Conservation (phyloP, 148 eudicot genomes). For the Rhododendron griersonianum region DNA sequence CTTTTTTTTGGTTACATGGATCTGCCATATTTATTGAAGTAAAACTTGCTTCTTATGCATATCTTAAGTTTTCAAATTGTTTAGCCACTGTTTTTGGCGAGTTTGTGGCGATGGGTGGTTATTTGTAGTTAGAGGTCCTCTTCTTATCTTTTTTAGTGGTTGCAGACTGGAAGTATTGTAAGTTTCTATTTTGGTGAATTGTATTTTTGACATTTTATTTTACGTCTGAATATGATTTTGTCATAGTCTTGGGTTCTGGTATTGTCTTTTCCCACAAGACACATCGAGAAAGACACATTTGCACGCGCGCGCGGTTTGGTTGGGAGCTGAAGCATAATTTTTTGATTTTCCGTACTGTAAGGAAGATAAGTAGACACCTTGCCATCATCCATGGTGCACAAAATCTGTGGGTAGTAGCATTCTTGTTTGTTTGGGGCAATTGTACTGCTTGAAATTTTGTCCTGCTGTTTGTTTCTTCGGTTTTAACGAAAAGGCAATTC, state of each 20-base stretch:
- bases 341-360: too few species aligned
- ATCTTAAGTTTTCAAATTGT: background rate
- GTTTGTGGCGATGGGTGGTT: background rate
- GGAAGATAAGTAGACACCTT: too few species aligned
- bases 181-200: background rate
- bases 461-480: background rate
- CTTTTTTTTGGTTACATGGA: background rate
- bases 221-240: background rate
- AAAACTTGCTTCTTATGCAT: background rate
- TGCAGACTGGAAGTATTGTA: background rate
- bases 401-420: background rate
- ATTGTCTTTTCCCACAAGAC: background rate
- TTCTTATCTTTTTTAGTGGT: background rate
- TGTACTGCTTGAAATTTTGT: background rate
- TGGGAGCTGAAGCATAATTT: too few species aligned
- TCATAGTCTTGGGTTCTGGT: background rate
- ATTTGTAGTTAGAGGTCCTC: background rate
- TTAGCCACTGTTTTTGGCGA: background rate
- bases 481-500: background rate
- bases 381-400: too few species aligned
- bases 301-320: too few species aligned
- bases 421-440: background rate
- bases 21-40: background rate
- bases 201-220: background rate
- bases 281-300: too few species aligned